phyloP scores from a whole-genome alignment of 2,329 filamentous ascomycete species.

The Aspergillus vadensis region DNA sequence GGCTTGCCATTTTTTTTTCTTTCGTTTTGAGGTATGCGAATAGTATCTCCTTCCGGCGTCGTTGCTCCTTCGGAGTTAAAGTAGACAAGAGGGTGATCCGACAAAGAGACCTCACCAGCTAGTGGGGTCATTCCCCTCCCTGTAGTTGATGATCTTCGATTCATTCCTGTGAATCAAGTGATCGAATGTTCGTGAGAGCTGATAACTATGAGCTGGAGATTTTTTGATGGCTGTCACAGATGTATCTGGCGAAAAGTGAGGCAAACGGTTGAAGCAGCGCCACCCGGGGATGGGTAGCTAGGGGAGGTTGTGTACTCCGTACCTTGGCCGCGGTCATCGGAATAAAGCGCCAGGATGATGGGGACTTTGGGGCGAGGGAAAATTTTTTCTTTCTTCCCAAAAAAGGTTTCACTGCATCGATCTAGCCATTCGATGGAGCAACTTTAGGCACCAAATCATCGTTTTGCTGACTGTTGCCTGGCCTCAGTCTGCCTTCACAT shows the following conservation, averaged over 20 bases:
- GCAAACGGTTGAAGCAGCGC: neutral
- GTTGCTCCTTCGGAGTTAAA: neutral
- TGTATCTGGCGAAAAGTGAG: neutral
- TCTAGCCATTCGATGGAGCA: neutral
- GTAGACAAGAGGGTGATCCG: neutral
- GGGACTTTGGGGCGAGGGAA: slow-evolving; percentile 10
- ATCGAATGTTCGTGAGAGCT: neutral
- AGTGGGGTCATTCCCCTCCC: slow-evolving; percentile 5
- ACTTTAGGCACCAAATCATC: slow-evolving; percentile 11
- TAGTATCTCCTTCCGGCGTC: no score
- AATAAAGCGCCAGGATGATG: slow-evolving; percentile 3
- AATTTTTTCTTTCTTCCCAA: slow-evolving; percentile 11
- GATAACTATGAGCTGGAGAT: neutral
- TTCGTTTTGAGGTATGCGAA: neutral
- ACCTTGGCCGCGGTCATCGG: neutral
- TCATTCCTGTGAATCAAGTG: slow-evolving; percentile 12
- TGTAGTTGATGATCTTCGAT: slow-evolving; percentile 12
- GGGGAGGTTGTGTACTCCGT: neutral
- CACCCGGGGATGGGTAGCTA: neutral
- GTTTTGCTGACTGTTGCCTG: slow-evolving; percentile 5
- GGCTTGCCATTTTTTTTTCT: no score
- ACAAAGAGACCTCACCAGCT: slow-evolving; percentile 7
- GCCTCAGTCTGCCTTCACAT: neutral
- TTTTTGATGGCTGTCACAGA: neutral
- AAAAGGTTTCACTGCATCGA: slow-evolving; percentile 6